Evolutionary conservation across 108 stramenopile genomes (phyloP), one percentile per base, ranked within the genome.

Genomic region (Thalassiosira profunda): DNA sequence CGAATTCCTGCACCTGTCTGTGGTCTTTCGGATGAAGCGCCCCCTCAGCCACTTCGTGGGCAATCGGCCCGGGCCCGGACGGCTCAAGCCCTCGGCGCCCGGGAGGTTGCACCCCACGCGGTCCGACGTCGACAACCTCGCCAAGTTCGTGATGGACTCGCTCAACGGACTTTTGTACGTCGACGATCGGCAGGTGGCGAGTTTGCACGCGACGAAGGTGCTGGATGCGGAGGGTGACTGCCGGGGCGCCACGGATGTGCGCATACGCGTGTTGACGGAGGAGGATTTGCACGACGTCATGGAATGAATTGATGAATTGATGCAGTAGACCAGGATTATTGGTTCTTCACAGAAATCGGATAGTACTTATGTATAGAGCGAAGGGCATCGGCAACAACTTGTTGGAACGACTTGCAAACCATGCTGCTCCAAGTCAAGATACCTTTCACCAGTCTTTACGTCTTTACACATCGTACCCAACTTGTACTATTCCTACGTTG

Each of bases 131-230:
- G 94, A 95, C 44, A 95, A 92, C 68, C 47, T 92, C 20, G 71
- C 84, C 57, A 95, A 92, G 71, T 95, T 95, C 70, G 88, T 95
- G 15, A 47, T 95, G 66, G 94, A 92, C 60, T 87, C 86, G 2
- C 67, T 92, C 79, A 91, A 95, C 60, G 85, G 65, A 26, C 20
- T 92, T 2, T 37, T 92, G 9, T 95, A 87, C 53, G 81, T 61
- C 1, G 91, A 95, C 60, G 94, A 95, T 63, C 56, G 73, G n/a
- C 94, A 95, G 67, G 72, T 95, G 3, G 67, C 76, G 14, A 80
- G 81, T 30, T 47, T 95, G 31, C 78, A 78, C 26, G 86, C 70
- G 1, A 82, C 74, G 4, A 95, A 88, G 71, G 45, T 95, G 9
- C 70, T 88, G 40, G 90, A 95, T 52, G 72, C 83, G 29, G 79